These are phyloP conservation scores for Suillus spraguei DNA, from an alignment of 768 basidiomycete species.

Conservation along the genomic window DNA sequence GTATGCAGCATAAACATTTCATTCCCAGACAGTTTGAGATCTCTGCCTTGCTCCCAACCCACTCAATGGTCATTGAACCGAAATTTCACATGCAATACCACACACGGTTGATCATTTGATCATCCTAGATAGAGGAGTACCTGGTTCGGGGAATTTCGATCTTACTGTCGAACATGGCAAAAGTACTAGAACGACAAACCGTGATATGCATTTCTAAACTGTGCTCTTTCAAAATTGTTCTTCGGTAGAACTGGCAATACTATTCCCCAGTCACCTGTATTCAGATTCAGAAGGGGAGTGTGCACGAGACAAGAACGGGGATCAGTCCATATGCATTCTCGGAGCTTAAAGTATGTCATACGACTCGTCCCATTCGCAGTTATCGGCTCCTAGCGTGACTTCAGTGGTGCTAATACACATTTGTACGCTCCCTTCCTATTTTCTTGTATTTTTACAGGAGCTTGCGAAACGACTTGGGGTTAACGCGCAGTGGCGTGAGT, in stretches of 20 bases:
- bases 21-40: not conserved
- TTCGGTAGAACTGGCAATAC: slow-evolving; percentile 1
- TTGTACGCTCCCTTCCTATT: not conserved
- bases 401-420: not conserved
- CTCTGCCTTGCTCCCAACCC: not conserved
- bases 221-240: not conserved
- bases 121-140: not conserved
- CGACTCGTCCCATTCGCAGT: not conserved
- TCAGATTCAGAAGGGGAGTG: not conserved
- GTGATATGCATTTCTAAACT: not conserved
- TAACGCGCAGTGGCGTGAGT: not conserved
- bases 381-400: not conserved
- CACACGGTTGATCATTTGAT: not conserved
- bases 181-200: not conserved
- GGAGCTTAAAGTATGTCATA: not conserved
- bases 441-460: not conserved
- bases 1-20: not conserved
- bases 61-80: not conserved
- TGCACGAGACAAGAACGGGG: not conserved
- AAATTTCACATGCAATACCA: slow-evolving; percentile 2
- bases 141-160: not conserved
- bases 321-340: not conserved
- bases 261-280: not conserved
- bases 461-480: not conserved
- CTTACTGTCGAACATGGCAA: not conserved